These are phyloP conservation scores for Exophiala oligosperma DNA, from an alignment of 2,329 filamentous ascomycete species.

Conservation along the genomic window DNA sequence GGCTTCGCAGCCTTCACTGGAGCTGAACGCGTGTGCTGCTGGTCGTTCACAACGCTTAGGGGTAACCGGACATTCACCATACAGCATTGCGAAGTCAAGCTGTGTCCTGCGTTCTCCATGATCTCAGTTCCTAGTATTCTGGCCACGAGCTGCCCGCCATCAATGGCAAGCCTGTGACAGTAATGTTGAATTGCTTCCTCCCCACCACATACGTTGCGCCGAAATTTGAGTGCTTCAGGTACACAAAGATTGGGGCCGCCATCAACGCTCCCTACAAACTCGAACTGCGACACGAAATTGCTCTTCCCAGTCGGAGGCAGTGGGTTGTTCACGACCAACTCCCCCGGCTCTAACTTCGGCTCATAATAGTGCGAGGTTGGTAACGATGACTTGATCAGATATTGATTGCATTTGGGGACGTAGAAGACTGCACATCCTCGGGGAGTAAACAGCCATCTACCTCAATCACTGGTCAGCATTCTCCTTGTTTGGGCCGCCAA, in stretches of 20 bases:
- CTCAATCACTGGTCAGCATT: no score
- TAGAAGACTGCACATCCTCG: conserved; percentile 78
- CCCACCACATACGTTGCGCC: conserved; percentile 66
- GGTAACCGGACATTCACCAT: no score
- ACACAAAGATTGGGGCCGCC: conserved; percentile 69
- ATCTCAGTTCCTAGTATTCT: conserved; percentile 62
- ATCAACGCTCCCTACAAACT: conserved; percentile 74
- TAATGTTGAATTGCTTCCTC: conserved; percentile 69
- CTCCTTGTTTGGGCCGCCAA: no score
- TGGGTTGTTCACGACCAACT: conserved; percentile 28
- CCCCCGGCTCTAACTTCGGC: conserved; percentile 42
- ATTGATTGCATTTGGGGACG: conserved; percentile 72
- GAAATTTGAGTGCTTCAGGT: conserved; percentile 70
- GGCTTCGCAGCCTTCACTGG: conserved; percentile 48
- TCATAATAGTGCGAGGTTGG: conserved; percentile 79
- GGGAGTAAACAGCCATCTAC: conserved; percentile 71
- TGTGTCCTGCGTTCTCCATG: no score
- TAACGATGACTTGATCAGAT: conserved; percentile 68
- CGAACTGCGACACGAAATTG: conserved; percentile 49
- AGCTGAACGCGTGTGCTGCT: no score
- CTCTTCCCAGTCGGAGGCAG: neutral
- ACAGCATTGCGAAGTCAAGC: conserved; percentile 48
- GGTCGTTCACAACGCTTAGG: no score
- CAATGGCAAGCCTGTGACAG: conserved; percentile 58
- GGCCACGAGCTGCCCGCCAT: conserved; percentile 62